These are phyloP conservation scores for Elsinoe necatrix DNA, from an alignment of 2,329 filamentous ascomycete species.

Conservation along the genomic window DNA sequence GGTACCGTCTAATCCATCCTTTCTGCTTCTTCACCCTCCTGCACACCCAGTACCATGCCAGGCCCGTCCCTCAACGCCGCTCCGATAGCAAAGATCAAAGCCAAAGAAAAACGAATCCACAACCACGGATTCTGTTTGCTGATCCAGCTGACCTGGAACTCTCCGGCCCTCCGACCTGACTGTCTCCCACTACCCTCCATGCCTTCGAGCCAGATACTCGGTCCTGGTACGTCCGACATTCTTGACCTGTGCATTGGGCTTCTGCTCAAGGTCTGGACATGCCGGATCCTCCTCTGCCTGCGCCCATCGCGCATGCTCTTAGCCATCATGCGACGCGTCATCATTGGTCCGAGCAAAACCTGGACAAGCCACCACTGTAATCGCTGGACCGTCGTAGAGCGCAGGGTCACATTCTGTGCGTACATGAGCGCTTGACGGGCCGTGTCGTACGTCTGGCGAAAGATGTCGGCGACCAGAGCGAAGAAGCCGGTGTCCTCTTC, in stretches of 20 bases:
- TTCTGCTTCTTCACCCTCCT: slow-evolving; percentile 14
- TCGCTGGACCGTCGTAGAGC: slow-evolving; percentile 24
- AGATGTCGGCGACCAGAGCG: slow-evolving; percentile 24
- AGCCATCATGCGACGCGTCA: slow-evolving; percentile 26
- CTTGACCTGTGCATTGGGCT: background rate
- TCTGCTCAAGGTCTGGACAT: slow-evolving; percentile 1
- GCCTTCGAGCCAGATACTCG: slow-evolving; percentile 13
- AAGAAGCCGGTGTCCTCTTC: slow-evolving; percentile 19
- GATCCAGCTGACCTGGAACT: slow-evolving; percentile 14
- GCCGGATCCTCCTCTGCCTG: background rate
- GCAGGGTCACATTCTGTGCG: slow-evolving; percentile 24
- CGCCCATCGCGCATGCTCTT: slow-evolving; percentile 15
- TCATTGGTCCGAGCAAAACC: slow-evolving; percentile 29
- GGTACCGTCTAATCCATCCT: background rate
- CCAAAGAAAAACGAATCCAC: slow-evolving; percentile 42
- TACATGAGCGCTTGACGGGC: slow-evolving; percentile 26
- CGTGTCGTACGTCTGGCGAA: slow-evolving; percentile 24
- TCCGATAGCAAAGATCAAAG: slow-evolving; percentile 41
- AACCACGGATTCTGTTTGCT: slow-evolving; percentile 30
- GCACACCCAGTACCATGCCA: slow-evolving; percentile 29
- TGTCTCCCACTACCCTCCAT: background rate
- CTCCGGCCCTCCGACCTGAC: background rate
- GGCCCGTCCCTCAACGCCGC: slow-evolving; percentile 41
- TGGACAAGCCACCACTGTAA: slow-evolving; percentile 31
- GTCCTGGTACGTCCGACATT: background rate